A percentile compares a stretch with the other conserved stretches of the same genome.
Conservation (phyloP, 2,329 filamentous ascomycete species). For the Emydomyces testavorans region DNA sequence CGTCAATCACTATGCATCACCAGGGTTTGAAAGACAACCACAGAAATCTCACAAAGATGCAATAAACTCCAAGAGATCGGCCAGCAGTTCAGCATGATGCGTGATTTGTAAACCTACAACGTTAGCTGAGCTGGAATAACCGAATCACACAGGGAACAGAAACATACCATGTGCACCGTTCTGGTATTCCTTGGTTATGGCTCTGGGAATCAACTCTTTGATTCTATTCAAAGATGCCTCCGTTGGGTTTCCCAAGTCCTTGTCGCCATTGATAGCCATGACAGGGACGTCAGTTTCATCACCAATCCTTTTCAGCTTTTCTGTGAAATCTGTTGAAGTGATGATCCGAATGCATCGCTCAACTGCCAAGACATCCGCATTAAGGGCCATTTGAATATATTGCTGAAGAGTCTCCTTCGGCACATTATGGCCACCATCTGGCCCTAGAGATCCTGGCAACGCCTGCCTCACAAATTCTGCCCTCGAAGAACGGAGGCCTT, state of each 20-base stretch:
- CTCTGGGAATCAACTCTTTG: constrained; percentile 18
- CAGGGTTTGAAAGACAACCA: no score
- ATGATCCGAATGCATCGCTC: constrained; percentile 24
- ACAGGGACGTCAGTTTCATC: constrained; percentile 16
- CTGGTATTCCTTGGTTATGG: constrained; percentile 22
- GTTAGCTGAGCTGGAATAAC: background rate
- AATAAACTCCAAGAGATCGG: constrained; percentile 4
- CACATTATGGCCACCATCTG: constrained; percentile 16
- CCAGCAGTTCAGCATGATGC: constrained; percentile 1
- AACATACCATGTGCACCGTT: constrained; percentile 21
- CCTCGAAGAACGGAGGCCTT: constrained; percentile 19
- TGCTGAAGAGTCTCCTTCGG: constrained; percentile 16
- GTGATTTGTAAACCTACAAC: constrained; percentile 2
- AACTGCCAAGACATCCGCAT: constrained; percentile 22
- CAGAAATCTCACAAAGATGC: background rate
- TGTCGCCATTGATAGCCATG: constrained; percentile 23
- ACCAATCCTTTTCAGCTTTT: constrained; percentile 18
- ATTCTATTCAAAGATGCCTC: constrained; percentile 20
- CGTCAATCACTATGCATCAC: no score
- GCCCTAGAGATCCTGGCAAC: constrained; percentile 19
- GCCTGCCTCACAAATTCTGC: constrained; percentile 17
- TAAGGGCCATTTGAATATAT: constrained; percentile 19
- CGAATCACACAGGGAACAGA: background rate
- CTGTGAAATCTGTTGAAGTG: constrained; percentile 20
- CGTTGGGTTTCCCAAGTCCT: constrained; percentile 21